Evolutionary conservation across 768 basidiomycete species (phyloP), one percentile per base, ranked within the genome.

Genomic region (Leucogyrophana mollusca): DNA sequence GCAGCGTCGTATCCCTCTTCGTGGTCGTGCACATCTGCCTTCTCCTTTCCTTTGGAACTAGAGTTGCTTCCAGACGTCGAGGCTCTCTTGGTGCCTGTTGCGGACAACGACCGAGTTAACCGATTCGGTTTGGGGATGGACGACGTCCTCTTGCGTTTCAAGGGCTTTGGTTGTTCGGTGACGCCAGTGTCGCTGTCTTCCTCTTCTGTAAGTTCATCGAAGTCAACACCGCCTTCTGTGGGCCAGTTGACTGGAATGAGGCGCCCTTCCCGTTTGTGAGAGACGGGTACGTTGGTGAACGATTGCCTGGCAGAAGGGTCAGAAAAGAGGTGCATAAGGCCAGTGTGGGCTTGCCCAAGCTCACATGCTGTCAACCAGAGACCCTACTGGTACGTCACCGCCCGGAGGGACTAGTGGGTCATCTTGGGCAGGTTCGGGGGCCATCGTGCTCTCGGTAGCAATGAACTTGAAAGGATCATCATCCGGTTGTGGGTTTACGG

Each of bases 41-140:
- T 73, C 9, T 60, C 60, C 54, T 72, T 73, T n/a, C 60, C 63
- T 38, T 64, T 63, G 11, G 46, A n/a, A n/a, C n/a, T n/a, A n/a
- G n/a, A 40, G 9, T 46, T 45, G 40, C 43, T 47, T 17, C 45
- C 14, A 16, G 36, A 21, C 44, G 35, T 13, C 53, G 56, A 24
- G 36, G 36, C 27, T 43, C 11, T 22, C 49, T 27, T 16, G 23
- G 44, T 45, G 14, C 37, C 11, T 24, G 33, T 55, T 16, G 43
- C 30, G 30, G 57, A 48, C 45, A 51, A 46, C 3, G 62, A 59
- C 20, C 61, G 55, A 2, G 62, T 64, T 17, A 58, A 18, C 14
- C 58, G 62, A 42, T 44, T 22, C 0, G 56, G 42, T 10, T 36
- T 37, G 13, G 41, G 32, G 1, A 46, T 17, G 4, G 56, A 51